Conservation (phyloP, 129 eudicot genomes). For the Solidago caesia region DNA sequence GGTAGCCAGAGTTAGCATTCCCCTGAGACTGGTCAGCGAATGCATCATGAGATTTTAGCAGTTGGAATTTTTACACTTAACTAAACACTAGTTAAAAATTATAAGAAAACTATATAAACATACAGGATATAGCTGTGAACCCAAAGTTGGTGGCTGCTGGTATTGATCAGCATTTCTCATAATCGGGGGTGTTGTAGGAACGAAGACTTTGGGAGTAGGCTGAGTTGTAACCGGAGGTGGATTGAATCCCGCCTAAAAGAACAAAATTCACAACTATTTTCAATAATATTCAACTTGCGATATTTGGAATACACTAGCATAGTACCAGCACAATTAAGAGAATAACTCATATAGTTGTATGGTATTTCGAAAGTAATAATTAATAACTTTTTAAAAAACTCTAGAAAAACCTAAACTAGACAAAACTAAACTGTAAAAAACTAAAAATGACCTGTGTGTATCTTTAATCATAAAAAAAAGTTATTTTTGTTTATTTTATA, state of each 20-base stretch:
- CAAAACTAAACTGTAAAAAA: too few relatives aligned
- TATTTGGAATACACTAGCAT: too few relatives aligned
- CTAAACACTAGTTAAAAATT: background rate
- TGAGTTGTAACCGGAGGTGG: conserved; percentile 56
- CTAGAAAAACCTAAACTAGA: too few relatives aligned
- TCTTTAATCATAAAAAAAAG: too few relatives aligned
- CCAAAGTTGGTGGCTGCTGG: conserved; percentile 68
- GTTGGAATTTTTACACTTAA: background rate
- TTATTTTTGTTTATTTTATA: too few relatives aligned
- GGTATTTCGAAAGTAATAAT: too few relatives aligned
- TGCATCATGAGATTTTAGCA: background rate
- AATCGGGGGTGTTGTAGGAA: conserved; percentile 63
- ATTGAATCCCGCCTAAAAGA: conserved; percentile 48
- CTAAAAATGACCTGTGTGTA: too few relatives aligned
- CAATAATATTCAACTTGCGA: background rate
- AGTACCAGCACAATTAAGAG: too few relatives aligned
- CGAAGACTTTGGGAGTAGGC: conserved; percentile 64
- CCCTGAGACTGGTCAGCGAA: conserved; percentile 44
- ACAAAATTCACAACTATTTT: background rate
- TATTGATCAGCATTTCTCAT: conserved; percentile 76
- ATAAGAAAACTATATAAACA: conserved; percentile 6
- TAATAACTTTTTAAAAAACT: too few relatives aligned
- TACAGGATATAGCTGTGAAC: conserved; percentile 68
- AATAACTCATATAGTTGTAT: too few relatives aligned
- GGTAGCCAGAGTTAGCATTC: conserved; percentile 51